Conservation (phyloP, 2,329 filamentous ascomycete species). For the Apiospora saccharicola region DNA sequence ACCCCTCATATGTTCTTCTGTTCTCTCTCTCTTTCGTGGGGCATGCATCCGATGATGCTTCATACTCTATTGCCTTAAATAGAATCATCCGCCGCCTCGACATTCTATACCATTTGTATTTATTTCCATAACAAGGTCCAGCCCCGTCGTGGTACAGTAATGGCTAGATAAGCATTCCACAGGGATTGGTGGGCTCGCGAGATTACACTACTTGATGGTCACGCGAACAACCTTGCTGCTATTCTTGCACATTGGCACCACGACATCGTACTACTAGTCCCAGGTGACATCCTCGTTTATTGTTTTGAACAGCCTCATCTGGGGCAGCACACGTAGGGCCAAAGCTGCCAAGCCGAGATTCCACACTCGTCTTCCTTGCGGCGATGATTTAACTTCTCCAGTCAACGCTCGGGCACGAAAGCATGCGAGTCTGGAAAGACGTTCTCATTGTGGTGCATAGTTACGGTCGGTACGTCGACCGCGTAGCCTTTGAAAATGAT, state of each 20-base stretch:
- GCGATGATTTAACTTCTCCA: constrained; percentile 39
- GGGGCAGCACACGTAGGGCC: constrained; percentile 34
- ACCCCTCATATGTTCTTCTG: neutral
- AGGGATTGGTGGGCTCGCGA: neutral
- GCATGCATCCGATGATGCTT: neutral
- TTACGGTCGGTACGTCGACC: constrained; percentile 47
- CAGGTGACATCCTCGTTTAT: constrained; percentile 37
- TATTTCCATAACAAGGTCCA: neutral
- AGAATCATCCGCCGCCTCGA: neutral
- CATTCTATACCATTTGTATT: neutral
- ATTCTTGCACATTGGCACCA: constrained; percentile 30
- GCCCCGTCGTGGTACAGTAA: neutral
- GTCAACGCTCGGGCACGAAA: constrained; percentile 50
- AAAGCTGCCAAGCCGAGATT: constrained; percentile 33
- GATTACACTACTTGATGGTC: neutral
- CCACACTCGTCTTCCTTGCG: constrained; percentile 44
- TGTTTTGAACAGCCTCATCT: constrained; percentile 33
- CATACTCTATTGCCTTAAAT: neutral
- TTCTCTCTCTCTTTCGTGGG: neutral
- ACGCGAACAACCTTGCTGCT: constrained; percentile 27
- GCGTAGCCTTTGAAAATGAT: constrained; percentile 45
- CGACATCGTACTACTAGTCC: constrained; percentile 37
- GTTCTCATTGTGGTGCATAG: constrained; percentile 48
- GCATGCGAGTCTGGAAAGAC: constrained; percentile 46
- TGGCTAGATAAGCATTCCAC: neutral